A percentile compares a stretch with the other conserved stretches of the same genome.
Conservation (phyloP, 1,139 yeast genomes). For the Suhomyces bribrorum region DNA sequence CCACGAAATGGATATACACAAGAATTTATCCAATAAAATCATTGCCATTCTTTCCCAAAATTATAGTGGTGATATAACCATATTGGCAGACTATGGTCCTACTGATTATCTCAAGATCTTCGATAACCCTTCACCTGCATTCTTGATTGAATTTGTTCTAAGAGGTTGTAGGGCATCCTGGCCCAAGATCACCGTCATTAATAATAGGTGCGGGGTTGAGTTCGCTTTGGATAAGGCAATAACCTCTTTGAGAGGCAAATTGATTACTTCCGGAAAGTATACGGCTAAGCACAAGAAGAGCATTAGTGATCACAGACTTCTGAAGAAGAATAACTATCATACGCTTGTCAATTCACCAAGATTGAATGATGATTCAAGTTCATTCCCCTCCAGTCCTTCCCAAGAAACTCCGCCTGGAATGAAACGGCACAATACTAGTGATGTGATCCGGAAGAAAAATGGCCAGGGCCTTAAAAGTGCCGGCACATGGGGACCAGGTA, state of each 20-base stretch:
- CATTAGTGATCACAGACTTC: conserved; percentile 6
- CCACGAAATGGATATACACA: conserved; percentile 73
- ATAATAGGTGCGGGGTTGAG: conserved; percentile 88
- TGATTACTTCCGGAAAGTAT: conserved; percentile 44
- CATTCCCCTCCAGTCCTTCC: conserved; percentile 7
- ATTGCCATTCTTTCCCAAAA: conserved; percentile 79
- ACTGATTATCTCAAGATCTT: conserved; percentile 64
- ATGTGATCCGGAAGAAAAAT: conserved; percentile 4
- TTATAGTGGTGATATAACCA: conserved; percentile 92
- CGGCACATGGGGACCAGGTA: conserved; percentile 5
- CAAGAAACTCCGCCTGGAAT: conserved; percentile 3
- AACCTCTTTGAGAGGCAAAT: conserved; percentile 61
- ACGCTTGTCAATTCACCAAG: conserved; percentile 31
- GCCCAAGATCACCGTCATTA: conserved; percentile 83
- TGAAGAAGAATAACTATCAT: conserved; percentile 6
- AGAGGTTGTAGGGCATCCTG: conserved; percentile 92
- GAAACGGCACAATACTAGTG: conserved; percentile 18
- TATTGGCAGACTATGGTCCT: conserved; percentile 70
- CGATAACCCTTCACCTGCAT: conserved; percentile 78
- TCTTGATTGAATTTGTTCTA: conserved; percentile 65
- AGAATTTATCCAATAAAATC: conserved; percentile 69
- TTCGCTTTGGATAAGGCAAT: conserved; percentile 84
- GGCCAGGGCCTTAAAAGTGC: conserved; percentile 6
- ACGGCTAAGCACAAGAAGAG: conserved; percentile 18
- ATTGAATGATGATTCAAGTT: conserved; percentile 14